Percentiles rank a stretch among this genome's conserved stretches.
Conservation (phyloP, 345 rosid genomes). For the Lepidium africanum region DNA sequence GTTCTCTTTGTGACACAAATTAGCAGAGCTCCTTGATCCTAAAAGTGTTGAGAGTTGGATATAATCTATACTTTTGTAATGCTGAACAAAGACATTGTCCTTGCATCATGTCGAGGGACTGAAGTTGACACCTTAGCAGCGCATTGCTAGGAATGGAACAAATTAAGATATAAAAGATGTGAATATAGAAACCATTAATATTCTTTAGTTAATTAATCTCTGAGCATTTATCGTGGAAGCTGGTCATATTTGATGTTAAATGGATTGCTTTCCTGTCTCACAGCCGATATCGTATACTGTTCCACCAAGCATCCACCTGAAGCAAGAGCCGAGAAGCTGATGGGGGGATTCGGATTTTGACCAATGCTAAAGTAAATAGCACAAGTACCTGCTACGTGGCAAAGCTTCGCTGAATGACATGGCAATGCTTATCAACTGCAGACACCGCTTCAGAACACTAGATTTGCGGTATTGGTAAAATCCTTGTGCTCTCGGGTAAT, state of each 20-base stretch:
- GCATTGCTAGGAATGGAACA: background rate
- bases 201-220: background rate
- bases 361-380: slow-evolving; percentile 4
- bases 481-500: slow-evolving; percentile 1
- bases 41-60: background rate
- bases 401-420: slow-evolving; percentile 1
- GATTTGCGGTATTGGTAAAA: slow-evolving; percentile 1
- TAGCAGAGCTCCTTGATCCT: background rate
- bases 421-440: slow-evolving; percentile 2
- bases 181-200: background rate
- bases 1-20: background rate
- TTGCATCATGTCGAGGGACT: background rate
- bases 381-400: background rate
- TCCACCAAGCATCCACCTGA: slow-evolving; percentile 47
- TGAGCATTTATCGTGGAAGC: background rate
- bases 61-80: background rate
- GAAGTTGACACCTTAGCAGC: background rate
- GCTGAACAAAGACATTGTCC: background rate
- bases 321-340: slow-evolving; percentile 91
- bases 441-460: slow-evolving; percentile 1
- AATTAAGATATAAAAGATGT: background rate
- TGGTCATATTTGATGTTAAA: slow-evolving; percentile 6
- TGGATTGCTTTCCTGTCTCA: background rate
- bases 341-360: slow-evolving; percentile 16
- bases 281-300: slow-evolving; percentile 54